These are phyloP conservation scores for Diversispora epigaea DNA, from an alignment of 192 early-diverging fungal genomes.

Conservation along the genomic window DNA sequence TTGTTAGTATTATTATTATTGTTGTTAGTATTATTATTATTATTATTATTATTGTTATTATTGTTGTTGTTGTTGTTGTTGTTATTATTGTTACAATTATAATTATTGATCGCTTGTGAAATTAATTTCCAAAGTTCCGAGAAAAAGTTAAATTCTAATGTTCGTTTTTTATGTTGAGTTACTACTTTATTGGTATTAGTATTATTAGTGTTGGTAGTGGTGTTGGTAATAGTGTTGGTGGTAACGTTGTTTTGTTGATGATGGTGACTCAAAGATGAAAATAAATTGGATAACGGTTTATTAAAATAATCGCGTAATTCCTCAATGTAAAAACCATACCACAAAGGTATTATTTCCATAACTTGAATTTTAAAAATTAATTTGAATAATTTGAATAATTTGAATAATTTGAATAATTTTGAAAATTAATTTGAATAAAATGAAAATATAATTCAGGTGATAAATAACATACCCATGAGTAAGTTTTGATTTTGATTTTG, in stretches of 20 bases:
- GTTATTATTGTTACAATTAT: background rate
- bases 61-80: no score
- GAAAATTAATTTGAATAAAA: background rate
- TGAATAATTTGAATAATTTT: background rate
- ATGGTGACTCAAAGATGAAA: no score
- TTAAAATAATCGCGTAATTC: background rate
- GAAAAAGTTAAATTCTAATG: conserved; percentile 13
- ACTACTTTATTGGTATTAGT: no score
- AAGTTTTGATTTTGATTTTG: background rate
- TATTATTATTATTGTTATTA: no score
- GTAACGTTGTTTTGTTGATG: no score
- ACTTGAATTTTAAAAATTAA: background rate
- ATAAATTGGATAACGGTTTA: no score
- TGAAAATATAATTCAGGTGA: background rate
- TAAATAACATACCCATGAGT: background rate
- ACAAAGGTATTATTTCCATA: background rate
- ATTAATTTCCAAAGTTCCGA: background rate
- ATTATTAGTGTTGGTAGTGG: no score
- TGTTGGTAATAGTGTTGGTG: background rate
- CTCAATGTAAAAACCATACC: background rate
- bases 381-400: background rate
- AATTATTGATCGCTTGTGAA: background rate
- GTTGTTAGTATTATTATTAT: background rate
- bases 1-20: no score
- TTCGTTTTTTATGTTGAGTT: background rate